Conservation (phyloP, 495 filamentous ascomycete genomes). For the Saxispiralis lemnorum region DNA sequence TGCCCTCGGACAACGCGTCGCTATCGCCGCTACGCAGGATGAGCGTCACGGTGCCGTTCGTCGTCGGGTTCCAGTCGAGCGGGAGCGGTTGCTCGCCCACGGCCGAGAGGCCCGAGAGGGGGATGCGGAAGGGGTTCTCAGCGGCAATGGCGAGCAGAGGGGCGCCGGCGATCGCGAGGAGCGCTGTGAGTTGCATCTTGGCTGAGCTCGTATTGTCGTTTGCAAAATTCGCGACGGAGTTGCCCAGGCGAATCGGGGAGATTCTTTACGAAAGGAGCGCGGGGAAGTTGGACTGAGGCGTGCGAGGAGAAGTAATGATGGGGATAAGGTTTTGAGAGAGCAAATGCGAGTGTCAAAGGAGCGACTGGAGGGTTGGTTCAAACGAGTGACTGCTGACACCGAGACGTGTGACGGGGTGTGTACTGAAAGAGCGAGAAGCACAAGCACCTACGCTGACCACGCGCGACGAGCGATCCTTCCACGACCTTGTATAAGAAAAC, state of each 20-base stretch:
- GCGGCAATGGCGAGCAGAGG: slow-evolving; percentile 10
- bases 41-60: slow-evolving; percentile 35
- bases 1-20: slow-evolving; percentile 29
- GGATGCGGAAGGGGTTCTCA: slow-evolving; percentile 38
- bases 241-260: neutral
- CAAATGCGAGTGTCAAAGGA: neutral
- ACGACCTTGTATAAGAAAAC: too few species aligned
- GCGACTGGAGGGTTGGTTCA: too few species aligned
- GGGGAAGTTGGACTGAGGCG: neutral
- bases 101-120: slow-evolving; percentile 29
- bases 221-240: neutral
- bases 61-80: slow-evolving; percentile 38
- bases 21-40: slow-evolving; percentile 34
- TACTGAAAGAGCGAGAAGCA: too few species aligned
- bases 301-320: neutral
- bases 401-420: too few species aligned
- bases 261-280: neutral
- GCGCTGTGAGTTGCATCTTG: slow-evolving; percentile 11
- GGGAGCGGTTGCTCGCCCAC: slow-evolving; percentile 33
- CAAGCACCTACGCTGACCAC: too few species aligned
- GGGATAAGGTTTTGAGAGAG: too few species aligned
- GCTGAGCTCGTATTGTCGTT: neutral
- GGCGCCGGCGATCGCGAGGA: slow-evolving; percentile 9
- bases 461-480: too few species aligned
- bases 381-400: too few species aligned